Conservation (phyloP, 352 stramenopile genomes). For the Elongisporangium anandrum region DNA sequence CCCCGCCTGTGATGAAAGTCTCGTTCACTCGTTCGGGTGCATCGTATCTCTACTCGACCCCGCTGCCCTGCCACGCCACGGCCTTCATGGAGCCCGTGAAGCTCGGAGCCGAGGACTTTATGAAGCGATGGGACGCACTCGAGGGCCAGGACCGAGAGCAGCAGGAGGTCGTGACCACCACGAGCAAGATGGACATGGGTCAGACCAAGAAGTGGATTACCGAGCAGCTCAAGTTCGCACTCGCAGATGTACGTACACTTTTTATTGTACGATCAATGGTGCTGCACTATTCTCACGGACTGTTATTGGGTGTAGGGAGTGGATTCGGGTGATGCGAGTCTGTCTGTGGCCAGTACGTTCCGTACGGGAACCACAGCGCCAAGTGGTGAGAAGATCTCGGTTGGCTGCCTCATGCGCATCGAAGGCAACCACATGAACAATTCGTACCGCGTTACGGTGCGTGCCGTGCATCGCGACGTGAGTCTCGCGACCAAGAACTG, state of each 20-base stretch:
- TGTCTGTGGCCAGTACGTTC: conserved; percentile 90
- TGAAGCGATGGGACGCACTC: conserved; percentile 90
- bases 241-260: conserved; percentile 49
- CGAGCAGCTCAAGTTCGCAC: conserved; percentile 87
- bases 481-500: conserved; percentile 67
- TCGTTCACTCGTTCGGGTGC: conserved; percentile 70
- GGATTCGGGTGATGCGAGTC: conserved; percentile 73
- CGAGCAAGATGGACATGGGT: conserved; percentile 79
- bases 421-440: conserved; percentile 83
- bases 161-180: conserved; percentile 87
- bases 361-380: conserved; percentile 84
- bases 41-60: conserved; percentile 66
- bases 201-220: conserved; percentile 81
- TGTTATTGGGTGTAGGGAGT: conserved; percentile 21
- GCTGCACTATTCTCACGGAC: background rate
- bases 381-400: conserved; percentile 92
- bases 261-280: background rate
- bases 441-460: conserved; percentile 87
- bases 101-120: conserved; percentile 88
- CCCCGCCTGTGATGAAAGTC: conserved; percentile 85
- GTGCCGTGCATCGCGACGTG: conserved; percentile 88
- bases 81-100: conserved; percentile 92
- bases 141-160: conserved; percentile 90
- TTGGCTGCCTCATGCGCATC: conserved; percentile 90
- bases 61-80: conserved; percentile 85